Evolutionary conservation across 345 rosid species (phyloP).

Genomic region (Eucalyptus pumila): DNA sequence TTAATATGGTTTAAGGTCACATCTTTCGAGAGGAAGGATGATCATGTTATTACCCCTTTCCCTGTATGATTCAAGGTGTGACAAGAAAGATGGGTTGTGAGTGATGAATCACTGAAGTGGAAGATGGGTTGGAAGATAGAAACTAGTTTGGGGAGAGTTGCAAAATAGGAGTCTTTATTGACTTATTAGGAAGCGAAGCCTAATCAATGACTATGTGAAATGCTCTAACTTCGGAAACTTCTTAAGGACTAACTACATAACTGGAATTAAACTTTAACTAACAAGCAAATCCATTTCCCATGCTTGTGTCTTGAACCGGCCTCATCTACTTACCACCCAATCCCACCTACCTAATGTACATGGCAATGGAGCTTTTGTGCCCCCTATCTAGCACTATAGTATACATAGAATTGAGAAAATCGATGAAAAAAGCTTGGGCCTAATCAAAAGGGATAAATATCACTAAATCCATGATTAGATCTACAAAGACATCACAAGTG

Average conservation of each 20-base stretch:
- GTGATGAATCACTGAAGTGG: not conserved
- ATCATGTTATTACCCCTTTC: too few species aligned
- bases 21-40: too few species aligned
- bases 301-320: not conserved
- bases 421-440: not conserved
- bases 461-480: accelerated
- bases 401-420: too few species aligned
- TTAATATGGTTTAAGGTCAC: too few species aligned
- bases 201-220: too few species aligned
- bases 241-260: not conserved
- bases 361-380: not conserved
- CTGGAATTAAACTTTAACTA: too few species aligned
- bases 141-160: not conserved
- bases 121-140: not conserved
- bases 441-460: not conserved
- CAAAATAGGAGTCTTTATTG: not conserved
- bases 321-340: not conserved
- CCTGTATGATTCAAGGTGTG: accelerated
- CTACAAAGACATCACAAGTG: not conserved
- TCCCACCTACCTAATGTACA: too few species aligned
- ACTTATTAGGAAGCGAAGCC: not conserved
- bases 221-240: not conserved
- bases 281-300: too few species aligned
- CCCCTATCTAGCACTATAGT: not conserved
- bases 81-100: not conserved